A percentile compares a stretch with the other conserved stretches of the same genome.
These are phyloP conservation scores for Aspergillus baeticus DNA, from an alignment of 495 filamentous ascomycete species.

Conservation along the genomic window DNA sequence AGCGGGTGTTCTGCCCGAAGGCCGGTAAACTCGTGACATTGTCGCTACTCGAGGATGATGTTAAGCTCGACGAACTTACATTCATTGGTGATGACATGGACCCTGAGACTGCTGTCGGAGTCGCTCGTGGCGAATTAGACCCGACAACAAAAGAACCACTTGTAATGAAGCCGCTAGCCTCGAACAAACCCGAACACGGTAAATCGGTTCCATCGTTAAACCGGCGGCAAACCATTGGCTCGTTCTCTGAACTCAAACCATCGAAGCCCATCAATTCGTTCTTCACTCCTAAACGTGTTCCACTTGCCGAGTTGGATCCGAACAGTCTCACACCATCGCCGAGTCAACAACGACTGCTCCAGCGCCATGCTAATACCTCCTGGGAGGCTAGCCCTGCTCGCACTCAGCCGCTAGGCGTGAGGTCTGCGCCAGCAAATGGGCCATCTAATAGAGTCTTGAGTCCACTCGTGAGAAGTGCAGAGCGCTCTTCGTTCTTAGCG, in stretches of 20 bases:
- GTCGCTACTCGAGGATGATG: slow-evolving; percentile 56
- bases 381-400: slow-evolving; percentile 52
- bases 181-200: slow-evolving; percentile 28
- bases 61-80: slow-evolving; percentile 64
- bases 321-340: slow-evolving; percentile 77
- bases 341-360: slow-evolving; percentile 60
- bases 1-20: slow-evolving; percentile 87
- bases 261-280: slow-evolving; percentile 70
- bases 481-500: slow-evolving; percentile 45
- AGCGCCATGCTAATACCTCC: slow-evolving; percentile 49
- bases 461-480: slow-evolving; percentile 41
- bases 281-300: slow-evolving; percentile 73
- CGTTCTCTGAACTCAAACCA: slow-evolving; percentile 58
- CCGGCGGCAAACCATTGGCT: slow-evolving; percentile 43
- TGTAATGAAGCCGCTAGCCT: slow-evolving; percentile 29
- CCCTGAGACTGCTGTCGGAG: slow-evolving; percentile 63
- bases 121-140: slow-evolving; percentile 83
- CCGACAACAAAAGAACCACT: slow-evolving; percentile 83
- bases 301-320: slow-evolving; percentile 81
- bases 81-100: slow-evolving; percentile 78
- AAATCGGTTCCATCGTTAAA: slow-evolving; percentile 29
- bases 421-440: slow-evolving; percentile 38
- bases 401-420: slow-evolving; percentile 26
- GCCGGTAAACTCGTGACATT: slow-evolving; percentile 68
- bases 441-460: slow-evolving; percentile 37